Percentiles rank a stretch among this genome's conserved stretches.
phyloP scores from a whole-genome alignment of 306 rosid genomes.

The Astragalus membranaceus region DNA sequence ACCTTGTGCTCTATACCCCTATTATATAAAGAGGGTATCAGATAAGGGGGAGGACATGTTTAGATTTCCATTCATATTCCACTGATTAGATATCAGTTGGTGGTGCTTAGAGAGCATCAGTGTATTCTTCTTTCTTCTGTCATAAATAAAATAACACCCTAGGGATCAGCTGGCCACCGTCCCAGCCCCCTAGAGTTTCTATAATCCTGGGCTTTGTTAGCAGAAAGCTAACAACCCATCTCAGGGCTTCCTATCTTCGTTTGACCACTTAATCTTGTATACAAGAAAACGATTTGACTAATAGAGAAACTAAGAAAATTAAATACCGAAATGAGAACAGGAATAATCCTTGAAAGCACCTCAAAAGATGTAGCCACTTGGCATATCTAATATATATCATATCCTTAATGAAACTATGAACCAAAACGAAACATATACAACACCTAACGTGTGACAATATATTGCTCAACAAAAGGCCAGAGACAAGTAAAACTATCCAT shows the following conservation, averaged over 20 bases:
- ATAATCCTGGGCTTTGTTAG: no score
- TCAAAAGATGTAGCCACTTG: conserved; percentile 2
- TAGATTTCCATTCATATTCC: no score
- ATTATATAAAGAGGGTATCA: no score
- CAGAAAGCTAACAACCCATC: neutral
- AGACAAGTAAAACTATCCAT: conserved; percentile 5
- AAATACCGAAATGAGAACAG: neutral
- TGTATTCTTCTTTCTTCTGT: no score
- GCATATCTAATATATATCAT: conserved; percentile 11
- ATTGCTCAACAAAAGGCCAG: conserved; percentile 10
- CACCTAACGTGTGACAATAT: neutral
- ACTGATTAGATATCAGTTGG: no score
- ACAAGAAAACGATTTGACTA: neutral
- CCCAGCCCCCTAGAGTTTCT: no score
- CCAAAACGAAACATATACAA: neutral
- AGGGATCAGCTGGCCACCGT: no score
- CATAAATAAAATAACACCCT: no score
- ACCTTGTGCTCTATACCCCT: no score
- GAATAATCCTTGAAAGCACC: neutral
- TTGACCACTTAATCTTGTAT: conserved; percentile 5
- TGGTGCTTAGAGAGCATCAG: no score
- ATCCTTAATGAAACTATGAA: neutral
- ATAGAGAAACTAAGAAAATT: neutral
- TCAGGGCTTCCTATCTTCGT: conserved; percentile 1
- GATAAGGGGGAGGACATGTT: no score